Base-by-base conservation (phyloP, 495 filamentous ascomycete species). In the Apiosordaria backusii region DNA sequence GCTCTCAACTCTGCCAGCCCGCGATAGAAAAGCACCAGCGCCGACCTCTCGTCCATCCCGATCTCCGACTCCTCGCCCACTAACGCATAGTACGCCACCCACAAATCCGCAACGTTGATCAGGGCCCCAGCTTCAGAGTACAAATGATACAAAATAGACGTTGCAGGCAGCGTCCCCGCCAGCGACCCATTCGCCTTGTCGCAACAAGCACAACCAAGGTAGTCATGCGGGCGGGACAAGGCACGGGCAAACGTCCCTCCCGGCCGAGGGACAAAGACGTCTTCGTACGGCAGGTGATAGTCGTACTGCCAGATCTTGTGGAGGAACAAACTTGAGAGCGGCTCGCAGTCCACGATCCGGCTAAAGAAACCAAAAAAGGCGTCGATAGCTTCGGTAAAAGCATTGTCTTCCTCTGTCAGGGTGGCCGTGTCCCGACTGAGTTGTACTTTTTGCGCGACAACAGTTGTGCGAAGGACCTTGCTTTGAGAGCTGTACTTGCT, bases 71-170 rank as follows among this genome's bases (percentile, higher is more conserved):
- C 89, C 9, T 85, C 86, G 35, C 88, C 87, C 54, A 93, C 81
- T 9, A 96, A 86, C 4, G 86, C 87, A 66, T 87, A 84, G 74
- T 96, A 98, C 1, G 95, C 92, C 23, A 89, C 86, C 92, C 92
- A 97, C 23, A 99, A 76, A 77, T 99, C 95, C 54, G 87, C 87
- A 5, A 91, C 87, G 74, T 99, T 99, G 71, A 99, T 88, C 57
- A 97, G 76, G 5, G 88, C 84, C 4, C 94, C 94, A 0, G 93
- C 90, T 78, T 98, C 94, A 19, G 93, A 84, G 75, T 96, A 97
- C 26, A 97, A 79, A 65, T 96, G 92, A 78, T 97, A 99, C 65
- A 98, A 70, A 19, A 97, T 89, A 1, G 92, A 85, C 18, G 89
- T 89, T 16, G 91, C 79, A 15, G 96, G 93, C 69, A 94, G 86